Percentiles rank a stretch among this genome's conserved stretches.
These are phyloP conservation scores for Cutaneotrichosporon sp. DNA, from an alignment of 1,284 basidiomycete genomes.

Conservation along the genomic window DNA sequence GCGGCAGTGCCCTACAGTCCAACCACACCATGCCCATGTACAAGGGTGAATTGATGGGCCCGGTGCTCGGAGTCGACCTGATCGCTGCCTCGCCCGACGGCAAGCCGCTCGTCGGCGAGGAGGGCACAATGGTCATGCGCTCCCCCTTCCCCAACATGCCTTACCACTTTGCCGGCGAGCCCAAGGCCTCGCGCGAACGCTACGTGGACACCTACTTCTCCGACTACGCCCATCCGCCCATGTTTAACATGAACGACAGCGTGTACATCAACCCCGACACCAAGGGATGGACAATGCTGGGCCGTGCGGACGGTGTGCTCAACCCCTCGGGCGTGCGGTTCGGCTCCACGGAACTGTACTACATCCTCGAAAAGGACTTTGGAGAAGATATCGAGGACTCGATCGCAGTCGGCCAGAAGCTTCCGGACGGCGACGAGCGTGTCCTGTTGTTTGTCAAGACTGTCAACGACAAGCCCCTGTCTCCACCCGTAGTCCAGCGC, in stretches of 20 bases:
- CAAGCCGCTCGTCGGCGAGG: constrained; percentile 17
- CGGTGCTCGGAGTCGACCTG: constrained; percentile 36
- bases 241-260: constrained; percentile 25
- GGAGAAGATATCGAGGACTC: constrained; percentile 32
- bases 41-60: constrained; percentile 37
- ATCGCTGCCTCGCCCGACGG: constrained; percentile 19
- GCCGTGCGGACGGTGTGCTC: constrained; percentile 28
- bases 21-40: constrained; percentile 31
- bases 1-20: constrained; percentile 32
- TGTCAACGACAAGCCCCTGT: constrained; percentile 18
- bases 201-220: constrained; percentile 42
- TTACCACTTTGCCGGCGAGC: constrained; percentile 26
- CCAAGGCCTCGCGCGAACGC: constrained; percentile 25
- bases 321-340: constrained; percentile 30
- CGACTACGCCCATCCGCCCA: constrained; percentile 25
- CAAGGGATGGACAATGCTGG: constrained; percentile 18
- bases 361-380: constrained; percentile 26
- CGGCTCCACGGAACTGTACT: constrained; percentile 26
- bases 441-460: constrained; percentile 40
- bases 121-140: constrained; percentile 37
- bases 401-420: constrained; percentile 35
- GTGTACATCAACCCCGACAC: constrained; percentile 20
- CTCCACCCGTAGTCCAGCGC: constrained; percentile 13
- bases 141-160: constrained; percentile 44
- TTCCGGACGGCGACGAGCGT: constrained; percentile 34